Base-by-base conservation (phyloP, 192 early-diverging fungal species). In the Backusella westeae region DNA sequence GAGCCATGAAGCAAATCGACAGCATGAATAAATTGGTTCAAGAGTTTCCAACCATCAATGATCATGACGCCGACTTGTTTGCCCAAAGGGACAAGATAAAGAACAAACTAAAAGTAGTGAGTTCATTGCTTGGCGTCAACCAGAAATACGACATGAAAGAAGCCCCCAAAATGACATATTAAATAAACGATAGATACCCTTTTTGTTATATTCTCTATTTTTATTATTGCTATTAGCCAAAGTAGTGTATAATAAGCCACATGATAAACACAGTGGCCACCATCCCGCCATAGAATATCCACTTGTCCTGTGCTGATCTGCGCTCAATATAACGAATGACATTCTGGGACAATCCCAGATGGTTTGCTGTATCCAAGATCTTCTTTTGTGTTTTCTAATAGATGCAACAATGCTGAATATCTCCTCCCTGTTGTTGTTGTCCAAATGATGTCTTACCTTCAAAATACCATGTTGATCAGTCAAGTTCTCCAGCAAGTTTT, bases 321-420 rank as follows among this genome's bases (percentile, higher is more conserved):
- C 89, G 81, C 68, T 90, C 89, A 75, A 90, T 88, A 73, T 84
- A 84, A 39, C 86, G 81, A 39, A 90, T 90, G 10, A 87, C 85
- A 82, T 85, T 88, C 68, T 85, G 85, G 23, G 89, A 90, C 52
- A 90, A 77, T 17, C 89, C 89, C 1, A 90, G 80, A n/a, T 86
- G 84, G 79, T 86, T 87, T 21, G 85, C 87, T 69, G 87, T 82
- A 75, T 90, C 89, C 76, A 86, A 72, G 32, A 90, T 80, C 71
- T 83, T 85, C 65, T 85, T 77, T 78, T 90, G 89, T 35, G 87
- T 82, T 80, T 84, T 86, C 89, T 90, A 76, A 72, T 26, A 21
- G 29, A 17, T 59, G 29, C 19, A 52, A 26, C 4, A 12, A 14
- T 49, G 32, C 52, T 17, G 21, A 52, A 49, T 9, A 3, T 9